Evolutionary conservation across 75 land plant genomes (phyloP).

Genomic region (Cryptomeria japonica): DNA sequence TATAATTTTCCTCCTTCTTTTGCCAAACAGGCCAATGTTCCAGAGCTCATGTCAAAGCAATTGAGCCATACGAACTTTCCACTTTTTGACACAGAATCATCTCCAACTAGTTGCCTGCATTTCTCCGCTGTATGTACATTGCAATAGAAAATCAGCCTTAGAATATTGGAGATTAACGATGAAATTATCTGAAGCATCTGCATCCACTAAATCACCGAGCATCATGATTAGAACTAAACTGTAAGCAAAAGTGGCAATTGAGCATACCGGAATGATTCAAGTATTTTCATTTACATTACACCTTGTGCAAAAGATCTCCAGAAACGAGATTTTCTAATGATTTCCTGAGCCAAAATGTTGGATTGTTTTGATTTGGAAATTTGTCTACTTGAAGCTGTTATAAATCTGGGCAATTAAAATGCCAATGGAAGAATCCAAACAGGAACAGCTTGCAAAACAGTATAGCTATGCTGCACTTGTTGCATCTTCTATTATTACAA

Average conservation of each 20-base stretch:
- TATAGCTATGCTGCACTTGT: neutral
- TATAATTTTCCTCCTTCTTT: slow-evolving; percentile 40
- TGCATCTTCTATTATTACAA: neutral
- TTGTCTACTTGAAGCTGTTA: neutral
- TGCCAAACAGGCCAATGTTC: slow-evolving; percentile 37
- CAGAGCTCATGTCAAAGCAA: slow-evolving; percentile 41
- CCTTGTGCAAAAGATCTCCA: neutral
- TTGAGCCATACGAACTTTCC: slow-evolving; percentile 39
- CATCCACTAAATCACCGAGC: neutral
- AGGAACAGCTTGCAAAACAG: neutral
- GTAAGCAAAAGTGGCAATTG: neutral
- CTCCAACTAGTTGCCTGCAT: slow-evolving; percentile 36
- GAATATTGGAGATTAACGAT: neutral
- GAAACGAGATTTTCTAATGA: neutral
- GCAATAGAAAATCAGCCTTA: neutral
- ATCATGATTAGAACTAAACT: neutral
- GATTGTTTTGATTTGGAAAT: neutral
- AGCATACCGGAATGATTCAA: neutral
- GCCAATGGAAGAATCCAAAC: neutral
- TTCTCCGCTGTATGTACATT: slow-evolving; percentile 28
- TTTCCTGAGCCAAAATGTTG: neutral
- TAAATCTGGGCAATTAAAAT: neutral
- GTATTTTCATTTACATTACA: neutral
- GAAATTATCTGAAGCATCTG: neutral
- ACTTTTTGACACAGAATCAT: slow-evolving; percentile 32